phyloP scores from a whole-genome alignment of 2,329 filamentous ascomycete species.

The Microsporum canis region DNA sequence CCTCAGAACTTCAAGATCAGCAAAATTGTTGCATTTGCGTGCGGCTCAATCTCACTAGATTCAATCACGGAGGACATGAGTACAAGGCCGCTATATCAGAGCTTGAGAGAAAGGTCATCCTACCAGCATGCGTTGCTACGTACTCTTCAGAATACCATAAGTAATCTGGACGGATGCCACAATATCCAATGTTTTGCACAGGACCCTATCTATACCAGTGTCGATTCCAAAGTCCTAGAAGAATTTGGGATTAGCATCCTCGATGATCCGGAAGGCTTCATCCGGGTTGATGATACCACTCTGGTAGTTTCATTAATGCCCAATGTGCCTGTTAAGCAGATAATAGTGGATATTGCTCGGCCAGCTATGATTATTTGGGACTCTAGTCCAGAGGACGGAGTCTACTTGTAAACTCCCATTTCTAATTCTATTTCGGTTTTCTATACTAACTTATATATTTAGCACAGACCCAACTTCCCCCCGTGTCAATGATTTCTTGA shows the following conservation, averaged over 20 bases:
- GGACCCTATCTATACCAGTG: conserved; percentile 20
- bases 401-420: not conserved
- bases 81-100: not conserved
- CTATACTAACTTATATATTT: not conserved
- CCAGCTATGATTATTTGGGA: conserved; percentile 26
- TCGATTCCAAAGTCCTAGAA: conserved; percentile 15
- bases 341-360: conserved; percentile 30
- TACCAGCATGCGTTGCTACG: conserved; percentile 20
- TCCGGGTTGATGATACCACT: conserved; percentile 29
- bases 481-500: conserved; percentile 5
- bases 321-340: conserved; percentile 28
- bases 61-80: not conserved
- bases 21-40: conserved; percentile 12
- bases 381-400: not conserved
- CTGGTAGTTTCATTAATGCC: conserved; percentile 28
- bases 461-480: conserved; percentile 9
- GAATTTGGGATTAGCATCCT: conserved; percentile 17
- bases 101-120: not conserved
- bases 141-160: conserved; percentile 16
- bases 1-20: not conserved
- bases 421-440: not conserved
- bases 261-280: conserved; percentile 26
- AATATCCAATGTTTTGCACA: conserved; percentile 19
- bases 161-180: not conserved
- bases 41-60: not conserved